Percentiles rank a stretch among this genome's conserved stretches.
These are phyloP conservation scores for Pulveroboletus sp. DNA, from an alignment of 768 basidiomycete genomes.

Conservation along the genomic window DNA sequence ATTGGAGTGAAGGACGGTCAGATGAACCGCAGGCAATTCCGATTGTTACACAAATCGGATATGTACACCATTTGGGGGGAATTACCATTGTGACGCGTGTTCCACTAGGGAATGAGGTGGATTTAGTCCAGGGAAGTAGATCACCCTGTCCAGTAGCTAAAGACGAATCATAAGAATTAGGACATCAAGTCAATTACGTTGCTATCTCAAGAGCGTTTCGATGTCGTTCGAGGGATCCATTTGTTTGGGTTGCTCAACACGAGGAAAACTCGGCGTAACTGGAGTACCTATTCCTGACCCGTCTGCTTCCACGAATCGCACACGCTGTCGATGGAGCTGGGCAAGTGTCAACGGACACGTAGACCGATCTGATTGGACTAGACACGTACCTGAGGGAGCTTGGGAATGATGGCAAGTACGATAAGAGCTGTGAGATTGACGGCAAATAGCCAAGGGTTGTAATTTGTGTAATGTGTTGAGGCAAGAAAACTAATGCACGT, in stretches of 20 bases:
- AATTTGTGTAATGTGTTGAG: conserved; percentile 97
- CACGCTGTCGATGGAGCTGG: conserved; percentile 78
- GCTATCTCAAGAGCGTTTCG: conserved; percentile 42
- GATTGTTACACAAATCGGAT: conserved; percentile 26
- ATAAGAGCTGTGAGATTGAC: conserved; percentile 81
- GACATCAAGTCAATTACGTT: conserved; percentile 14
- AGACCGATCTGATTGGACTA: conserved; percentile 1
- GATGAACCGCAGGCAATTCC: conserved; percentile 10
- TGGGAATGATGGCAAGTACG: conserved; percentile 81
- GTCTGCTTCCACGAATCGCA: conserved; percentile 68
- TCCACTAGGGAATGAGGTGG: conserved; percentile 13
- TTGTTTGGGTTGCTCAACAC: conserved; percentile 38
- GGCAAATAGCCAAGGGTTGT: conserved; percentile 90
- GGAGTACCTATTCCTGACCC: conserved; percentile 66
- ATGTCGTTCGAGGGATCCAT: conserved; percentile 37
- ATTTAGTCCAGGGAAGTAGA: conserved; percentile 9
- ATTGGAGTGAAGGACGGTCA: conserved; percentile 9
- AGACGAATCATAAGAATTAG: conserved; percentile 5
- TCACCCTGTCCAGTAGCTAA: conserved; percentile 17
- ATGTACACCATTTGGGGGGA: conserved; percentile 32
- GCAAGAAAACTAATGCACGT: conserved; percentile 70
- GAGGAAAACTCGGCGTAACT: conserved; percentile 51
- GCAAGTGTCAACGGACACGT: conserved; percentile 13
- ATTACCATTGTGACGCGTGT: conserved; percentile 22
- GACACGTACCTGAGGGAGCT: conserved; percentile 80